Evolutionary conservation across 345 rosid species (phyloP), one percentile per base, ranked within the genome.

Genomic region (Eutrema yunnanense): DNA sequence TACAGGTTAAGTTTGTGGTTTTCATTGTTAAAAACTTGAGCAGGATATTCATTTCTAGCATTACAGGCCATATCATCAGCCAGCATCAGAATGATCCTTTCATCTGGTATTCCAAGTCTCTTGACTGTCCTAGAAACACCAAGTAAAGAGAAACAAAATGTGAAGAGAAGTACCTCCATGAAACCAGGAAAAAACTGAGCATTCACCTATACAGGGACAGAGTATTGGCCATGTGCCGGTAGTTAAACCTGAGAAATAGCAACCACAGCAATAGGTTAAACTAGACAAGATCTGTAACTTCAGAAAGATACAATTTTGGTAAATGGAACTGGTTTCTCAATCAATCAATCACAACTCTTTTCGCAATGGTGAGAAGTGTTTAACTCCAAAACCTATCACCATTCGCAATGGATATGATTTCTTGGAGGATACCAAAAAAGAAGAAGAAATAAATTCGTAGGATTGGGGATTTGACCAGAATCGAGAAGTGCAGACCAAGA

Each of bases 31-130:
- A 95, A 95, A 65, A 95, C 99, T 84, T 95, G 97, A 41, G 99
- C 99, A 65, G 98, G 97, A 66, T 83, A 88, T 79, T 90, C 86
- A 73, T 92, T 95, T 83, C 99, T 86, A 60, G 96, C 79, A 82
- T 95, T 95, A 77, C 98, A 95, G 32, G 98, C 99, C 98, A 95
- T 92, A 72, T 95, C 98, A 92, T 92, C 99, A 4, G 99, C 97
- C 75, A 95, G 86, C 98, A 95, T 92, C 9, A 92, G 87, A 58
- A 95, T 92, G 0, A 92, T 95, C 84, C 98, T 83, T 79, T 95
- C 99, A 73, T 95, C 98, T 16, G 98, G 96, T 65, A 95, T 92
- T 52, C 99, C 99, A 40, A 95, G 83, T 63, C 98, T 79, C 82
- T 95, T 92, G 71, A 95, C 99, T 55, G 97, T 95, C 85, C 99